Percentiles rank a stretch among this genome's conserved stretches.
Conservation (phyloP, 2,329 filamentous ascomycete species). For the Tricladium varicosporioides region DNA sequence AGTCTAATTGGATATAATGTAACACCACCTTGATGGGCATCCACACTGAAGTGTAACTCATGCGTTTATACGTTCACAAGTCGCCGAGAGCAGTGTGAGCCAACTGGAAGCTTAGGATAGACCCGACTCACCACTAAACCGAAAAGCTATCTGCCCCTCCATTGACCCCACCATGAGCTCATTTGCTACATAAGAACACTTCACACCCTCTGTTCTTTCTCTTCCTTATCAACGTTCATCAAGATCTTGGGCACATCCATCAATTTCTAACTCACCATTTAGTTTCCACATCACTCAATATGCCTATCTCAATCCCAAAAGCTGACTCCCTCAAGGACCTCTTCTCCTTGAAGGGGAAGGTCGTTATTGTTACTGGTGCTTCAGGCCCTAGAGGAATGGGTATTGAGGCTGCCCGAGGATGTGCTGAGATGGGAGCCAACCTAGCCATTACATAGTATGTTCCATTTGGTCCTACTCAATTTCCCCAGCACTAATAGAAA, state of each 20-base stretch:
- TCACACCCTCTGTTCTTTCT: not conserved
- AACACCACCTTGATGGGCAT: not conserved
- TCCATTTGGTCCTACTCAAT: no score
- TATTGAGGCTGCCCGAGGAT: constrained; percentile 63
- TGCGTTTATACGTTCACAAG: not conserved
- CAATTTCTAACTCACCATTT: not conserved
- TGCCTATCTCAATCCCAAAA: constrained; percentile 9
- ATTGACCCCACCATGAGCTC: not conserved
- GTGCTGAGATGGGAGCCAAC: constrained; percentile 62
- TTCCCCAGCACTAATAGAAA: no score
- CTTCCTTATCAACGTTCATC: not conserved
- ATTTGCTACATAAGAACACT: not conserved
- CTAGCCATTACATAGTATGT: constrained; percentile 60
- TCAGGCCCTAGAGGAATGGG: constrained; percentile 66
- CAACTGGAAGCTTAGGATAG: no score
- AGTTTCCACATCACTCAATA: constrained; percentile 1
- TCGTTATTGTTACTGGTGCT: constrained; percentile 62
- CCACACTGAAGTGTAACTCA: not conserved
- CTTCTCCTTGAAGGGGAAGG: constrained; percentile 61
- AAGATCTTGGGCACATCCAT: no score
- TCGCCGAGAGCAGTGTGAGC: no score
- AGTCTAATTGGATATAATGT: not conserved
- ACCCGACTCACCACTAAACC: not conserved
- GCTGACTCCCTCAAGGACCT: constrained; percentile 26
- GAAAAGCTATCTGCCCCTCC: not conserved